Evolutionary conservation across 2,329 filamentous ascomycete species (phyloP), one percentile per base, ranked within the genome.

Genomic region (Cytospora schulzeri): DNA sequence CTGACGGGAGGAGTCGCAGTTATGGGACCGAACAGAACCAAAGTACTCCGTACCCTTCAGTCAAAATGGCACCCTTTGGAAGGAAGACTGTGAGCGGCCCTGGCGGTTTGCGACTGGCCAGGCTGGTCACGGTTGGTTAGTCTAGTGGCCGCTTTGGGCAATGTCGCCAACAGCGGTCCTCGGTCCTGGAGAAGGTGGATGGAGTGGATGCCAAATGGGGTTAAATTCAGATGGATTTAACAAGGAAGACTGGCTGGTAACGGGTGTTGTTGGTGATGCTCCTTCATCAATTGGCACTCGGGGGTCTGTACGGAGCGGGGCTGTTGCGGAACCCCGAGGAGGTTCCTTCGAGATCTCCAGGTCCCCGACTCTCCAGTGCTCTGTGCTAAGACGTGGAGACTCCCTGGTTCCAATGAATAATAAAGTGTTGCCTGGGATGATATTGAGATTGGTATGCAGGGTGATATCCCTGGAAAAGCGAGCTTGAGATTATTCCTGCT

Each of bases 221-320:
- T 33, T 62, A 65, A 65, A 48, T 62, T 28, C 60, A 56, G 22
- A 38, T 22, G 19, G 53, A 35, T 48, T 31, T 45, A 48, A 58
- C 60, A 63, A 31, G 60, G 54, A 38, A 63, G 52, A 50, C 51
- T 45, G 15, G 52, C 33, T 63, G 45, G 48, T 29, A 41, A 50
- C n/a, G 31, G 15, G 60, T 22, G 24, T 52, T 19, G 19, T 7
- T 15, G 53, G 51, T 29, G 51, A 4, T 57, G 58, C 29, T 51
- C 54, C 41, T 55, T 64, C 31, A 33, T 53, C 35, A 53, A 62
- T 22, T 17, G n/a, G 57, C 28, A 9, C 19, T 29, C 45, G 4
- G 58, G 63, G 63, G 63, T 62, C 63, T 65, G 63, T 53, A 57
- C 26, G 5, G n/a, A 65, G 35, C 58, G 63, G 59, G 58, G 58